Base-by-base conservation (phyloP, 495 filamentous ascomycete species). In the Chaetomium fimeti region DNA sequence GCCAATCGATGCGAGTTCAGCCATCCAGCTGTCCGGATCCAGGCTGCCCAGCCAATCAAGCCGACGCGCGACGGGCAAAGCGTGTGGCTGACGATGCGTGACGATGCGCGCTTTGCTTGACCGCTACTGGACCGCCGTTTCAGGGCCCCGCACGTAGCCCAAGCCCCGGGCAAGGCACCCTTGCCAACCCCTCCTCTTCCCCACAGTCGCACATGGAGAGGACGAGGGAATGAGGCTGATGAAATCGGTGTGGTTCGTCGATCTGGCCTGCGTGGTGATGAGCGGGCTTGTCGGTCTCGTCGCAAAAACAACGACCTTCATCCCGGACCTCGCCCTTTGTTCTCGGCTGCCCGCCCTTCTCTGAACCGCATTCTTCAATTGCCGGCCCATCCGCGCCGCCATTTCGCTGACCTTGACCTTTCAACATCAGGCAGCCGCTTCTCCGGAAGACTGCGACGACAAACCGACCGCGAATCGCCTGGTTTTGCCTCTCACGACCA, bases 211-310 rank as follows among this genome's bases (percentile, higher is more conserved):
- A 57, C 54, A 60, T 57, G 62, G 28, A 62, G 28, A 62, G 57
- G 56, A 47, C 28, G 49, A 62, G 29, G 70, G 63, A 69, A 69
- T 72, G 72, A 74, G 72, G 72, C 72, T 74, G 72, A 73, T 74
- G 72, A 73, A 69, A 47, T 64, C 65, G 68, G 59, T 57, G 62
- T 63, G 60, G 51, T 62, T 56, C 58, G 56, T 56, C 60, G 66
- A 54, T 60, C 55, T 40, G 38, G 57, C 16, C 25, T 43, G 36
- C 36, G 36, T 47, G 52, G 36, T 22, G 49, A 42, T 47, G 52
- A 43, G 18, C 52, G 60, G 54, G 29, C 13, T n/a, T 40, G 48
- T 51, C 24, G 42, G n/a, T 51, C 53, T 43, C 53, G 53, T 58
- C 61, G 52, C 45, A 27, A 61, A 58, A 58, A 49, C 47, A 62